Base-by-base conservation (phyloP, 148 eudicot species). In the Vaccinium corymbosum region DNA sequence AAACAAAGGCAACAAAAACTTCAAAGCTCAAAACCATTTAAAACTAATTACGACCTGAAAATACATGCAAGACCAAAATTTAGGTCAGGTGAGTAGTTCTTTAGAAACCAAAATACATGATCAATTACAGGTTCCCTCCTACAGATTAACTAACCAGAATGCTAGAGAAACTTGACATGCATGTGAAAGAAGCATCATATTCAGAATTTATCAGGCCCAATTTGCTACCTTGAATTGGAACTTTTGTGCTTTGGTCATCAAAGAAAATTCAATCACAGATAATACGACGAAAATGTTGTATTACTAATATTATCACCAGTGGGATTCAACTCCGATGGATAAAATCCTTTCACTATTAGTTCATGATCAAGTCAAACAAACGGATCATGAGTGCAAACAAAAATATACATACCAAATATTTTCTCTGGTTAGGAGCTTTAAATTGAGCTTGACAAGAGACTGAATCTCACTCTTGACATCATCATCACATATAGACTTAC, bases 391-490 rank as follows among this genome's bases (percentile, higher is more conserved):
- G 72, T 66, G 10, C 68, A 11, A 83, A 19, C 16, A 27, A 14
- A n/a, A 38, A 55, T 20, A 64, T 20, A 25, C 90, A 83, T 95
- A 95, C 98, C 95, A 1, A 35, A 35, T 90, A 94, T 79, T 88
- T 51, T 90, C 90, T 86, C 84, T 84, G 29, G 86, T 80, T 32
- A 89, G 89, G 42, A 93, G 90, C 89, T 95, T 94, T 85, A 95
- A 78, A 81, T 92, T 95, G 87, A 94, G 93, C 90, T 94, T 95
- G 80, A 95, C 98, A 66, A 95, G 96, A 73, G 97, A 90, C 82
- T 89, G 92, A 78, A 95, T 94, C 87, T 93, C 95, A 85, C 85
- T 87, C 88, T 94, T 93, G 81, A 92, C 93, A 84, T 87, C 91
- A 83, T 80, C 85, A 80, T 86, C 88, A 85, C 80, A 77, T 27